Evolutionary conservation across 306 rosid species (phyloP), one percentile per base, ranked within the genome.

Genomic region (Trifolium dubium): DNA sequence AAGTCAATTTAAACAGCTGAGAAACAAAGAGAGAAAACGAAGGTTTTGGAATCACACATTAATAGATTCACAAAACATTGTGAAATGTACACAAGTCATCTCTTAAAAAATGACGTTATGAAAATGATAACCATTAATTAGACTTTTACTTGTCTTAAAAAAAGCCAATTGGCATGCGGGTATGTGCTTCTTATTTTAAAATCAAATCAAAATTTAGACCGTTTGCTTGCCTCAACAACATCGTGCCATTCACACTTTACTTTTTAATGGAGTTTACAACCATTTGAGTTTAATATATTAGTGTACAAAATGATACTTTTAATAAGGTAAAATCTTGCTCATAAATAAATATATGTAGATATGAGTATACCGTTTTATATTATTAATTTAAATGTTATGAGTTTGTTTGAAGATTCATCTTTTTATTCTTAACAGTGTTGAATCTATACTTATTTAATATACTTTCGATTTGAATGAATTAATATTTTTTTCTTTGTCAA

Each of bases 131-230:
- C 40, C 1, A 35, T 13, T 11, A 23, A 34, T 49, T 7, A 9
- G 54, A 65, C 54, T 65, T 19, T 65, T 74, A 50, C 15, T 32
- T 46, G 49, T 73, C 23, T 63, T 12, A 29, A 13, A 60, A 60
- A 18, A 17, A 3, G 61, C 53, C 71, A 74, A 34, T 49, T 47
- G 67, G 56, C 63, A 37, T 74, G 64, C 14, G 54, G 17, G 54
- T 43, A 29, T 0, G 8, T 15, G 6, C 3, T 66, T 12, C 1
- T 19, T 44, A 47, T 4, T 44, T 67, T 67, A 46, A n/a, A 30
- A 28, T 61, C 55, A 51, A 39, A 37, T 23, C 1, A 53, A 53
- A 6, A 10, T 66, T 66, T 18, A 28, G 23, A 76, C 31, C 15
- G 39, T 60, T 60, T 46, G 18, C n/a, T 41, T 29, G 59, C 49